A percentile compares a stretch with the other conserved stretches of the same genome.
These are phyloP conservation scores for Linnemannia exigua DNA, from an alignment of 192 early-diverging fungal species.

Conservation along the genomic window DNA sequence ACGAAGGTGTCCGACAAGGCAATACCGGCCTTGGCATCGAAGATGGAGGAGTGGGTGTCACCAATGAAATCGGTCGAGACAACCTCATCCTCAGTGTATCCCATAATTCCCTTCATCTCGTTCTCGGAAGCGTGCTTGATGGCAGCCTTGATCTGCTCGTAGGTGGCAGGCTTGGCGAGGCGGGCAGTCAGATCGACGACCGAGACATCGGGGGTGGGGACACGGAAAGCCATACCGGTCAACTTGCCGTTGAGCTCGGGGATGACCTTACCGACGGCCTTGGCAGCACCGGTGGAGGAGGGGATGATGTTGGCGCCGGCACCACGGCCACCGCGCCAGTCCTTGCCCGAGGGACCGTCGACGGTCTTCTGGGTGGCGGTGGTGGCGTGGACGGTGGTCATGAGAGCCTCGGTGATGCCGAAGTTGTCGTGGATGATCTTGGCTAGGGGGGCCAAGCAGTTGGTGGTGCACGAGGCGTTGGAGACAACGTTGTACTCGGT, in stretches of 20 bases:
- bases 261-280: conserved; percentile 99
- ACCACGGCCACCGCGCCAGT: conserved; percentile 98
- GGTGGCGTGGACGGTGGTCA: conserved; percentile 99
- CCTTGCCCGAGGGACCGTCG: conserved; percentile 96
- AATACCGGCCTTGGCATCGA: conserved; percentile 98
- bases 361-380: conserved; percentile 99
- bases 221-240: conserved; percentile 99
- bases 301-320: conserved; percentile 98
- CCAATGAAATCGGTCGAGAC: conserved; percentile 97
- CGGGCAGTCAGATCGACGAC: conserved; percentile 98
- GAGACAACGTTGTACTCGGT: conserved; percentile 90
- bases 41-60: conserved; percentile 93
- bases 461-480: conserved; percentile 99
- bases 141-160: conserved; percentile 90
- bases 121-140: conserved; percentile 90
- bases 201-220: conserved; percentile 93
- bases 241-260: conserved; percentile 95
- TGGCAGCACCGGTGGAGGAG: conserved; percentile 98
- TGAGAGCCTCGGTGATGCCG: conserved; percentile 96
- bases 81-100: conserved; percentile 94
- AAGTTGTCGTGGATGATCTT: conserved; percentile 98
- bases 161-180: conserved; percentile 89
- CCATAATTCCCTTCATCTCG: conserved; percentile 90
- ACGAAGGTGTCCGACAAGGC: conserved; percentile 98
- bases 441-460: conserved; percentile 98